Evolutionary conservation across 345 rosid genomes (phyloP).

Genomic region (Eucalyptus shirleyi): DNA sequence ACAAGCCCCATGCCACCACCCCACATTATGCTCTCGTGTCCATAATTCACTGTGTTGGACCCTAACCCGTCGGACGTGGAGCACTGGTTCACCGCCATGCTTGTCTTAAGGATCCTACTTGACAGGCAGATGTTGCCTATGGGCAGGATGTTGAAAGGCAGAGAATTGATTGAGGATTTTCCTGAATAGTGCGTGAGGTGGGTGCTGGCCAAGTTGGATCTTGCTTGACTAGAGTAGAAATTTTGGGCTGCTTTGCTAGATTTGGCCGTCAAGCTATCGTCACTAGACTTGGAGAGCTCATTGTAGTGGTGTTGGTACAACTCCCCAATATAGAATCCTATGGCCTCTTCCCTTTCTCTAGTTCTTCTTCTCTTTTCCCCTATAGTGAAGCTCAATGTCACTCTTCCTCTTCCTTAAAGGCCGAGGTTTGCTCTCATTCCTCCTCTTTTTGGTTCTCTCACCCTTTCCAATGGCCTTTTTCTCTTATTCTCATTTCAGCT

Average conservation of each 20-base stretch:
- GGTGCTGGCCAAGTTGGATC: conserved; percentile 28
- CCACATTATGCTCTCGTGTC: conserved; percentile 80
- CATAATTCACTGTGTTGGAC: conserved; percentile 61
- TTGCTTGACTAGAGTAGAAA: conserved; percentile 15
- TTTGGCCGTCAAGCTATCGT: conserved; percentile 34
- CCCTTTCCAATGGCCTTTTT: too few relatives aligned
- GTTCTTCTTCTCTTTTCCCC: too few relatives aligned
- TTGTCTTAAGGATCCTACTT: conserved; percentile 60
- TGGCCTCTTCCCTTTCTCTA: too few relatives aligned
- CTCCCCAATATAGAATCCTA: too few relatives aligned
- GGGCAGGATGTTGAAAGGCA: conserved; percentile 43
- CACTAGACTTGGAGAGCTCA: conserved; percentile 38
- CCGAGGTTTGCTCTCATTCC: too few relatives aligned
- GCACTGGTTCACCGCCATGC: conserved; percentile 32
- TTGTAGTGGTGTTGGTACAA: conserved; percentile 27
- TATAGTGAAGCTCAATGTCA: too few relatives aligned
- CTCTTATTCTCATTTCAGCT: too few relatives aligned
- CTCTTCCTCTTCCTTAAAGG: too few relatives aligned
- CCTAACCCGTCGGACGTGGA: conserved; percentile 55
- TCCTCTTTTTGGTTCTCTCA: too few relatives aligned
- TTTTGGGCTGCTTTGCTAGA: conserved; percentile 1
- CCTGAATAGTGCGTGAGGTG: conserved; percentile 32
- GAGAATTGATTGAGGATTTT: conserved; percentile 36
- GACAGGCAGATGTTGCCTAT: conserved; percentile 79
- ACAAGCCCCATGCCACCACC: conserved; percentile 16